Percentiles rank a stretch among this genome's conserved stretches.
These are phyloP conservation scores for Umbelopsis isabellina DNA, from an alignment of 192 early-diverging fungal genomes.

Conservation along the genomic window DNA sequence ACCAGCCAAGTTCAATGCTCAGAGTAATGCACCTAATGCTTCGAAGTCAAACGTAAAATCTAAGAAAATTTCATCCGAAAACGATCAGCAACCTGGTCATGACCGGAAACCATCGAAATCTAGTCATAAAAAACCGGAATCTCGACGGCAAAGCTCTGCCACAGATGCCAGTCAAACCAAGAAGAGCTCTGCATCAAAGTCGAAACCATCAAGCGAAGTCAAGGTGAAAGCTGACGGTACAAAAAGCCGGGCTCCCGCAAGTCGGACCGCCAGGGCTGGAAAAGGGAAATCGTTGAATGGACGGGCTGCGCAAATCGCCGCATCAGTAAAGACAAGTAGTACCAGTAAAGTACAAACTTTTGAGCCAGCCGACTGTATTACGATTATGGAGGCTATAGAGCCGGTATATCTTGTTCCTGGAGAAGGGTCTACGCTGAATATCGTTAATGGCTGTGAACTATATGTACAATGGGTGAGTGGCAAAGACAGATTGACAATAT, in stretches of 20 bases:
- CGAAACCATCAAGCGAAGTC: background rate
- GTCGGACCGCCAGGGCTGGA: background rate
- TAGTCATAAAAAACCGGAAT: conserved; percentile 12
- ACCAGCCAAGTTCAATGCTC: background rate
- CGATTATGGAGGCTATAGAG: conserved; percentile 15
- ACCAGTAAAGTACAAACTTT: conserved; percentile 2
- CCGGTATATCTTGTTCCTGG: conserved; percentile 6
- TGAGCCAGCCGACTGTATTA: background rate
- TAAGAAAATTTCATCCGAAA: background rate
- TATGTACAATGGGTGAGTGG: conserved; percentile 15
- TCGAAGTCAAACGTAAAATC: background rate
- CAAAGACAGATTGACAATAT: too few species aligned
- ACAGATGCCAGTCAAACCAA: background rate
- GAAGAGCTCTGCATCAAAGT: background rate
- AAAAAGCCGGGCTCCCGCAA: background rate
- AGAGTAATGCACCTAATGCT: background rate
- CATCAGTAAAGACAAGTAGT: conserved; percentile 2
- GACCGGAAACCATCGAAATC: background rate
- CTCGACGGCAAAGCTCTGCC: background rate
- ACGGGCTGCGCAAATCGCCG: background rate
- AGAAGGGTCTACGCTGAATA: background rate
- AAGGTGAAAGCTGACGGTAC: background rate
- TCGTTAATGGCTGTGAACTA: conserved; percentile 9
- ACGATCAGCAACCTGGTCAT: background rate
- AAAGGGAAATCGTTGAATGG: background rate